Percentiles rank a stretch among this genome's conserved stretches.
phyloP scores from a whole-genome alignment of 139 green algal species.

The Micractinium sp. region DNA sequence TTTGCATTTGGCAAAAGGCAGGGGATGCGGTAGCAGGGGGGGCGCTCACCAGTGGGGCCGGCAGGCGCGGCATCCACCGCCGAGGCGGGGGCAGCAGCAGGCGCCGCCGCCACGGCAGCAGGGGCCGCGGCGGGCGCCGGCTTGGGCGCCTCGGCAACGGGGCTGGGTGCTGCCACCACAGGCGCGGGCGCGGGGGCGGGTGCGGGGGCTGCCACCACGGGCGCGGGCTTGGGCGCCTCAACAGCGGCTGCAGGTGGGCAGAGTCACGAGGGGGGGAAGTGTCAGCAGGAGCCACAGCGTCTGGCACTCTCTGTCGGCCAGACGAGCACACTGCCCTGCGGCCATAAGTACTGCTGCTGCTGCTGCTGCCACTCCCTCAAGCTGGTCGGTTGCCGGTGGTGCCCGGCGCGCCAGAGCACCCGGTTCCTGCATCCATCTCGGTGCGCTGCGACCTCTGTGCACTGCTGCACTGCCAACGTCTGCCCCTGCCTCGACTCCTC shows the following conservation, averaged over 20 bases:
- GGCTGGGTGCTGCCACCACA: conserved; percentile 4
- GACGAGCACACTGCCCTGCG: not conserved
- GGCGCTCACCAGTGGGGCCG: not conserved
- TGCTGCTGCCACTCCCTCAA: too few species aligned
- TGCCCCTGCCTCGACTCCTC: not conserved
- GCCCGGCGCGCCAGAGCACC: too few species aligned
- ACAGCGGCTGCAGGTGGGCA: not conserved
- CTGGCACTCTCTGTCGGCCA: not conserved
- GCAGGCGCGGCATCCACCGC: not conserved
- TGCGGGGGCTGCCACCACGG: not conserved
- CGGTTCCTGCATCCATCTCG: too few species aligned
- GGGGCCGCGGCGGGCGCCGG: not conserved
- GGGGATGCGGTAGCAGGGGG: not conserved
- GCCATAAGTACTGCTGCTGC: not conserved
- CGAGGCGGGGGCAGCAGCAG: not conserved
- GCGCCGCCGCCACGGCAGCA: not conserved
- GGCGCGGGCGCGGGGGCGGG: conserved; percentile 6
- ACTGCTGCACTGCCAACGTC: too few species aligned
- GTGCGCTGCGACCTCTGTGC: too few species aligned
- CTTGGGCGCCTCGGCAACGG: not conserved
- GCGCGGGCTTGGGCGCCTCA: conserved; percentile 2
- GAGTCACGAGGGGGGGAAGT: not conserved
- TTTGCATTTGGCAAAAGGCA: not conserved
- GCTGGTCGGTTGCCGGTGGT: too few species aligned
- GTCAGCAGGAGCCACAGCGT: not conserved